A percentile compares a stretch with the other conserved stretches of the same genome.
Evolutionary conservation across 192 early-diverging fungal genomes (phyloP).

Genomic region (Linnemannia elongata): DNA sequence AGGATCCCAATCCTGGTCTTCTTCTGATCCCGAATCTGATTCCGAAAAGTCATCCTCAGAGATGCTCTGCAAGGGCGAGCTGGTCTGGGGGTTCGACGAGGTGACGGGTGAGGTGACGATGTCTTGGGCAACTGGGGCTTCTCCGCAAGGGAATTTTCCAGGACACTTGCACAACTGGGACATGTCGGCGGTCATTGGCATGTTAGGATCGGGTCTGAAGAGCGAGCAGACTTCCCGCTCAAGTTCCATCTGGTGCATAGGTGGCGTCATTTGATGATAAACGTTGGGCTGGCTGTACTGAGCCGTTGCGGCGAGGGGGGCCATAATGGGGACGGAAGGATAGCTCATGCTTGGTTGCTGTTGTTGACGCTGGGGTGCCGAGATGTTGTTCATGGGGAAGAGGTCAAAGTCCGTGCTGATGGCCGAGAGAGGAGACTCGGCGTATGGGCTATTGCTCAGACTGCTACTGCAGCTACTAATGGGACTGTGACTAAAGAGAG

Average conservation of each 20-base stretch:
- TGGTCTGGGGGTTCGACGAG: not conserved
- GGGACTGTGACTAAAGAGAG: constrained; percentile 52
- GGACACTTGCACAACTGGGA: constrained; percentile 51
- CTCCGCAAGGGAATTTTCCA: constrained; percentile 53
- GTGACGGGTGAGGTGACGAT: not conserved
- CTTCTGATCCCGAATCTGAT: constrained; percentile 39
- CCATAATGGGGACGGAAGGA: constrained; percentile 35
- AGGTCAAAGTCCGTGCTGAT: constrained; percentile 44
- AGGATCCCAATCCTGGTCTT: constrained; percentile 18
- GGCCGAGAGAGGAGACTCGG: constrained; percentile 38
- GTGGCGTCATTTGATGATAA: constrained; percentile 39
- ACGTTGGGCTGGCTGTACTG: constrained; percentile 17
- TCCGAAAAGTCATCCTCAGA: constrained; percentile 30
- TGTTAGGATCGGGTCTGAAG: constrained; percentile 22
- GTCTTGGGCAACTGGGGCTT: not conserved
- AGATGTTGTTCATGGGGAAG: constrained; percentile 27
- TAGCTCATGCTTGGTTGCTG: not conserved
- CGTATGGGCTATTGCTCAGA: constrained; percentile 38
- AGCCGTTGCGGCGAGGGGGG: constrained; percentile 15
- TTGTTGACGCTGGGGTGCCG: not conserved
- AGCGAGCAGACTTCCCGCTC: constrained; percentile 26
- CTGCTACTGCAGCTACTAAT: constrained; percentile 45
- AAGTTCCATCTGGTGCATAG: constrained; percentile 41
- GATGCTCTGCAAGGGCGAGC: constrained; percentile 29
- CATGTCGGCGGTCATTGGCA: constrained; percentile 35